phyloP scores from a whole-genome alignment of 495 filamentous ascomycete species.

The Penicillium paxilli region DNA sequence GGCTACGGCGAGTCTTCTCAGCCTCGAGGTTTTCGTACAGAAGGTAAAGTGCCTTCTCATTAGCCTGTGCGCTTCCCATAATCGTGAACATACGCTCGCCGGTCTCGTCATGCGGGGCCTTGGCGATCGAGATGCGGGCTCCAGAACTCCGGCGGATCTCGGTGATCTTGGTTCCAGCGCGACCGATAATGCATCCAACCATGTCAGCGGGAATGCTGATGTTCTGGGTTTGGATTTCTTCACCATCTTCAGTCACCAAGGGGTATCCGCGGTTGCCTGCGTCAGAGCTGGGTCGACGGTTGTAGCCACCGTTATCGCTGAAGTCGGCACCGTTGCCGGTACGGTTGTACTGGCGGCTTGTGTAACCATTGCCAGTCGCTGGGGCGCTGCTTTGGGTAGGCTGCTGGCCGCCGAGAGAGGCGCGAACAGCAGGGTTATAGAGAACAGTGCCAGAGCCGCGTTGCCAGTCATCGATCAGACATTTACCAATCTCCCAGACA shows the following conservation, averaged over 20 bases:
- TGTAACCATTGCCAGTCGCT: slow-evolving; percentile 51
- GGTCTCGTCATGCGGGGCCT: slow-evolving; percentile 94
- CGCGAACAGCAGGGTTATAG: slow-evolving; percentile 93
- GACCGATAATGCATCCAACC: slow-evolving; percentile 99
- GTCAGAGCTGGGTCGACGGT: slow-evolving; percentile 82
- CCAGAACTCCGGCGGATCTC: slow-evolving; percentile 96
- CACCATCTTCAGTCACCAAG: slow-evolving; percentile 89
- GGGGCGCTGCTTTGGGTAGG: slow-evolving; percentile 32
- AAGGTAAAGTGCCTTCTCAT: slow-evolving; percentile 93
- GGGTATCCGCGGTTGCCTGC: slow-evolving; percentile 68
- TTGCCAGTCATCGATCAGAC: slow-evolving; percentile 95
- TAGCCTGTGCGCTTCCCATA: slow-evolving; percentile 86
- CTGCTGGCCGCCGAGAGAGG: slow-evolving; percentile 59
- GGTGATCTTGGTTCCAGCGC: slow-evolving; percentile 91
- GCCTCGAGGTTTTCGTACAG: slow-evolving; percentile 98
- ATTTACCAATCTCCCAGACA: slow-evolving; percentile 98
- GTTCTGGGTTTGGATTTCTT: slow-evolving; percentile 97
- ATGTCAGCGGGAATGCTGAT: slow-evolving; percentile 99
- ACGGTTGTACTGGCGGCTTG: slow-evolving; percentile 76
- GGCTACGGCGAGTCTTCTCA: slow-evolving; percentile 94
- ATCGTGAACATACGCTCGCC: slow-evolving; percentile 99
- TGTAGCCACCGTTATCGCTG: slow-evolving; percentile 73
- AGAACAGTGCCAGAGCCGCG: slow-evolving; percentile 93
- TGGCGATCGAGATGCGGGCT: slow-evolving; percentile 96
- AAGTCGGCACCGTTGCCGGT: slow-evolving; percentile 98